Base-by-base conservation (phyloP, 1,284 basidiomycete species). In the Ustilago sp. region DNA sequence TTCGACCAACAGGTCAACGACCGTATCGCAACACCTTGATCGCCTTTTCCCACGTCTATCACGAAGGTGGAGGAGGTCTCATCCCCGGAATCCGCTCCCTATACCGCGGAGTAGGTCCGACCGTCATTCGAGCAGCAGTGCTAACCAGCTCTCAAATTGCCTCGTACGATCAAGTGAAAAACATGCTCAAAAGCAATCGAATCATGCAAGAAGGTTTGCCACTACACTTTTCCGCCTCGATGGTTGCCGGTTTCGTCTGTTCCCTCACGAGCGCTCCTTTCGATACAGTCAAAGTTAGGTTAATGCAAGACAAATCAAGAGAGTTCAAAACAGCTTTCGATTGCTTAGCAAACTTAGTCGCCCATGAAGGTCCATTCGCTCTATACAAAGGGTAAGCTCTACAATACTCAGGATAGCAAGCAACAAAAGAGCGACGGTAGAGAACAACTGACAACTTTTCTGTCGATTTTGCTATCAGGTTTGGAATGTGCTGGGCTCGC, bases 401-500 rank as follows among this genome's bases (percentile, higher is more conserved):
- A 13, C 48, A 28, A 28, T 28, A 28, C 23, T 28, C 3, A 28
- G 23, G 23, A 28, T 28, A 28, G 23, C 23, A 28, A 28, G 23
- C 19, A 8, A 58, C 12, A 17, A 4, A 13, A 39, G 11, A 52
- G 5, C 19, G n/a, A 19, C 7, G 43, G 19, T 19, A 19, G 13
- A n/a, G 19, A 19, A 19, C 7, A 6, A 8, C n/a, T 28, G 23
- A 28, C 15, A 17, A 39, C 38, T 39, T 34, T 38, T 8, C 34
- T 19, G 7, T 19, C 19, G 34, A 17, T 38, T 12, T 17, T 15
- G 38, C 52, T 13, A 28, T 38, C 58, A 70, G 73, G 7, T 80
- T 81, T 60, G 74, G 57, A 11, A 82, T 82, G 80, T 82, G 80
- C 39, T 82, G 80, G 79, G 68, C 75, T 3, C 61, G 80, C 17